phyloP scores from a whole-genome alignment of 106 monocot species.

The Dendrobium catenatum region DNA sequence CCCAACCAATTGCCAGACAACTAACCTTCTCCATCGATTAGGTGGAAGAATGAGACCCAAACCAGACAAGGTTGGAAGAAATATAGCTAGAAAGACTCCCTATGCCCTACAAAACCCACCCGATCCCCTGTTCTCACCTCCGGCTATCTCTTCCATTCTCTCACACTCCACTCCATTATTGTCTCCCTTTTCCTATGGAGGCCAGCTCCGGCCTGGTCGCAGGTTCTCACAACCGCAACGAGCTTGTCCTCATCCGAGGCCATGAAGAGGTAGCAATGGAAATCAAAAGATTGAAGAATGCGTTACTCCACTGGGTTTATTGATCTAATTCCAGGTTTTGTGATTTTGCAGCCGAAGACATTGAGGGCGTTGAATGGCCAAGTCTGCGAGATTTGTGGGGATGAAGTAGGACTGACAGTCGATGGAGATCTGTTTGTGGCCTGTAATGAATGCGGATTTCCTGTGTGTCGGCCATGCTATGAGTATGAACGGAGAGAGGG shows the following conservation, averaged over 20 bases:
- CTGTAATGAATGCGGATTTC: slow-evolving; percentile 90
- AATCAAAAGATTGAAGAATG: not conserved
- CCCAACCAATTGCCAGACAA: slow-evolving; percentile 29
- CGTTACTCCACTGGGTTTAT: not conserved
- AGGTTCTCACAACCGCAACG: slow-evolving; percentile 92
- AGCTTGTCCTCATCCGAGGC: slow-evolving; percentile 86
- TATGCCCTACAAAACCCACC: slow-evolving; percentile 31
- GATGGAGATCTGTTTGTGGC: slow-evolving; percentile 90
- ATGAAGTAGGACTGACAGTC: slow-evolving; percentile 62
- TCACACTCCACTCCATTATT: not conserved
- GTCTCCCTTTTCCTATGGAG: slow-evolving; percentile 44
- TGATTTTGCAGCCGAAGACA: slow-evolving; percentile 49
- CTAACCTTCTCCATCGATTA: slow-evolving; percentile 14
- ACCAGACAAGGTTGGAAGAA: not conserved
- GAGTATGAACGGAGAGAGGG: slow-evolving; percentile 93
- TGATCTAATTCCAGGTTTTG: slow-evolving; percentile 1
- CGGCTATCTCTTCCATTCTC: not conserved
- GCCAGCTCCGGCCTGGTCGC: slow-evolving; percentile 89
- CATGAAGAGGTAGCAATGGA: slow-evolving; percentile 69
- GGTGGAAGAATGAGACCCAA: slow-evolving; percentile 29
- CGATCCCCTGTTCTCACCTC: not conserved
- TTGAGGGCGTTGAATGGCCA: slow-evolving; percentile 53
- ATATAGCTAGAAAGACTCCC: not conserved
- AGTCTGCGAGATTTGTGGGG: slow-evolving; percentile 91
- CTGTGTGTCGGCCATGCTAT: slow-evolving; percentile 83